Evolutionary conservation across 805 yeast genomes (phyloP).

Genomic region (Candida ponderosae): DNA sequence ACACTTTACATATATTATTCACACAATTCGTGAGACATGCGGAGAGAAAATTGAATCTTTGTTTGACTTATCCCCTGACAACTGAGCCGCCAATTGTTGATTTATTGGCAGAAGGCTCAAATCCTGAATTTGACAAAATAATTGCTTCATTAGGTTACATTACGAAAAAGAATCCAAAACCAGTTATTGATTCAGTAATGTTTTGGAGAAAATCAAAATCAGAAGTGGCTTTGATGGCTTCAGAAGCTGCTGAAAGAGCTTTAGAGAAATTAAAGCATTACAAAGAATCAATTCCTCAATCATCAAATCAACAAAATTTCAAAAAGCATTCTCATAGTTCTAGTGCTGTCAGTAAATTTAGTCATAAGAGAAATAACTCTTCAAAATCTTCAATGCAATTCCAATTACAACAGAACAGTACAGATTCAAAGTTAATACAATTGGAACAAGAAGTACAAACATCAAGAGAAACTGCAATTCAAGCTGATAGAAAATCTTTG

Average conservation of each 20-base stretch:
- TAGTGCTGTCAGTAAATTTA: slow-evolving; percentile 24
- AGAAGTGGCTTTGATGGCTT: slow-evolving; percentile 67
- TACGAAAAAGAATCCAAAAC: slow-evolving; percentile 84
- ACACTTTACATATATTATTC: slow-evolving; percentile 88
- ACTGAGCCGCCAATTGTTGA: slow-evolving; percentile 77
- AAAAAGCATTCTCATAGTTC: slow-evolving; percentile 22
- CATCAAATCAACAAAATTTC: slow-evolving; percentile 7
- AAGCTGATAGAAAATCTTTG: slow-evolving; percentile 79
- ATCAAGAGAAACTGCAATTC: slow-evolving; percentile 61
- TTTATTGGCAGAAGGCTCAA: slow-evolving; percentile 77
- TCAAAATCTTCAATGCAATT: slow-evolving; percentile 28
- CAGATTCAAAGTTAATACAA: slow-evolving; percentile 50
- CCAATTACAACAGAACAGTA: slow-evolving; percentile 21
- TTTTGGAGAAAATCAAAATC: slow-evolving; percentile 94
- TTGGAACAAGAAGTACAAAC: slow-evolving; percentile 29
- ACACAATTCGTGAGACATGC: slow-evolving; percentile 94
- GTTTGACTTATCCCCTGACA: slow-evolving; percentile 55
- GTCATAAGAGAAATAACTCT: slow-evolving; percentile 45
- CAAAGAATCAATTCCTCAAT: slow-evolving; percentile 13
- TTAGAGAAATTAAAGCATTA: slow-evolving; percentile 22
- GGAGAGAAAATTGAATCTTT: slow-evolving; percentile 73
- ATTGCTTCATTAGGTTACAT: slow-evolving; percentile 84
- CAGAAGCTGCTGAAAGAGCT: slow-evolving; percentile 41
- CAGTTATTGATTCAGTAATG: slow-evolving; percentile 96
- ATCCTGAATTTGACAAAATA: slow-evolving; percentile 78